Conservation (phyloP, 1,284 basidiomycete genomes). For the Trichosporon asahii region DNA sequence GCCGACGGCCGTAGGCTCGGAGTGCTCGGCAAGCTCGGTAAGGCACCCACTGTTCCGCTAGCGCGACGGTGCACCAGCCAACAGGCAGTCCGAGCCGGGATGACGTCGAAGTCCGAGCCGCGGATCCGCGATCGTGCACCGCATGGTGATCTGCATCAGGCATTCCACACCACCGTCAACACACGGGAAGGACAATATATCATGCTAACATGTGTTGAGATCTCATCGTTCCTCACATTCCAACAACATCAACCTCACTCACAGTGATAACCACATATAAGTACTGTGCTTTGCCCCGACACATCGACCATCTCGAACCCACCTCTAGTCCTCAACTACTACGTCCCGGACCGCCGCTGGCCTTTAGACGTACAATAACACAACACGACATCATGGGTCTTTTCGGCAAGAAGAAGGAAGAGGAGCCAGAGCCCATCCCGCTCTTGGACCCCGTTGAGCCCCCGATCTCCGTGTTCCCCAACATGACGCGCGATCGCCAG, state of each 20-base stretch:
- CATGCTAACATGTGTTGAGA: not conserved
- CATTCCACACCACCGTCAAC: not conserved
- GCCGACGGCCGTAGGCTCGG: not conserved
- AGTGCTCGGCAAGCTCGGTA: not conserved
- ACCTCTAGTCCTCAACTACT: not conserved
- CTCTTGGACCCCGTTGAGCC: conserved; percentile 3
- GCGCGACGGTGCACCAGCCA: too few species aligned
- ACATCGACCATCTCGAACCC: not conserved
- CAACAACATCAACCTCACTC: not conserved
- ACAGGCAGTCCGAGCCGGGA: not conserved
- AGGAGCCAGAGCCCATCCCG: not conserved
- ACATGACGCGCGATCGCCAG: not conserved
- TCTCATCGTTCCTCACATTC: not conserved
- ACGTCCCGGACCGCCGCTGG: not conserved
- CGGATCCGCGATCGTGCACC: not conserved
- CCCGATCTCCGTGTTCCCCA: not conserved
- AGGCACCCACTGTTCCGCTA: not conserved
- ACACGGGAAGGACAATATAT: not conserved
- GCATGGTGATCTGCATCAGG: not conserved
- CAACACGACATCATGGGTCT: not conserved
- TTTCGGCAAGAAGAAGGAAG: not conserved
- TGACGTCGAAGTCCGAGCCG: not conserved
- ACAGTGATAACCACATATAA: too few species aligned
- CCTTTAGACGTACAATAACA: not conserved
- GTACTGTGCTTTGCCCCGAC: too few species aligned